These are phyloP conservation scores for Coemansia biformis DNA, from an alignment of 192 early-diverging fungal species.

Conservation along the genomic window DNA sequence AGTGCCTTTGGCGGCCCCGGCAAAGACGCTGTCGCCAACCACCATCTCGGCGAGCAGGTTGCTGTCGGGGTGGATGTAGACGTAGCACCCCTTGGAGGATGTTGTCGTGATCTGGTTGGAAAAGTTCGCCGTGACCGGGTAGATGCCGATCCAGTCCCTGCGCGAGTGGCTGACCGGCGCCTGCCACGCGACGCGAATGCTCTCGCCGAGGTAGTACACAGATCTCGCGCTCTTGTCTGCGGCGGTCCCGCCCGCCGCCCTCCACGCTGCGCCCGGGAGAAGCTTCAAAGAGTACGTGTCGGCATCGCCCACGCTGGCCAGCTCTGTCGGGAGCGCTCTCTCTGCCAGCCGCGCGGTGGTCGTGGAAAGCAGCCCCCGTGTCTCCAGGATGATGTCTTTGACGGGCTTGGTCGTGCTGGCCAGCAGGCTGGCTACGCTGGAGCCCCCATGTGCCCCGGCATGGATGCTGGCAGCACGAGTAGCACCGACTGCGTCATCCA, in stretches of 20 bases:
- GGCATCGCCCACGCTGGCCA: conserved; percentile 27
- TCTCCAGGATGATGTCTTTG: conserved; percentile 56
- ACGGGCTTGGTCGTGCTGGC: conserved; percentile 64
- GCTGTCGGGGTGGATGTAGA: conserved; percentile 58
- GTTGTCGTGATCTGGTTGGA: conserved; percentile 69
- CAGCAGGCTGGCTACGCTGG: conserved; percentile 29
- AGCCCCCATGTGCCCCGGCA: too few species aligned
- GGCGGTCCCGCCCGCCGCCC: conserved; percentile 1
- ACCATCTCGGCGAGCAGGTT: conserved; percentile 54
- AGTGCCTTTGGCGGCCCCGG: conserved; percentile 8
- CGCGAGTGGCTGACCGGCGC: conserved; percentile 66
- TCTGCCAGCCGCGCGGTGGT: conserved; percentile 49
- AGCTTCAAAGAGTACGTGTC: conserved; percentile 26
- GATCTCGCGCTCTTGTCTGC: conserved; percentile 8
- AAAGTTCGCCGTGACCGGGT: conserved; percentile 72
- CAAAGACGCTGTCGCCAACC: conserved; percentile 50
- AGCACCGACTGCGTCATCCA: not conserved
- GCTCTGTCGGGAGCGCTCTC: conserved; percentile 30
- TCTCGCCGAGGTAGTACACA: conserved; percentile 65
- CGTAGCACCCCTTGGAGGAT: conserved; percentile 65
- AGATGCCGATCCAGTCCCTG: conserved; percentile 92
- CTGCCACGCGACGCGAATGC: conserved; percentile 69
- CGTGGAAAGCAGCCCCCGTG: conserved; percentile 40
- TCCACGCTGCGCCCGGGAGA: conserved; percentile 22
- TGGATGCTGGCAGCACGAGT: not conserved